Evolutionary conservation across 1,284 basidiomycete species (phyloP).

Genomic region (Leccinum brunneo-olivaceum): DNA sequence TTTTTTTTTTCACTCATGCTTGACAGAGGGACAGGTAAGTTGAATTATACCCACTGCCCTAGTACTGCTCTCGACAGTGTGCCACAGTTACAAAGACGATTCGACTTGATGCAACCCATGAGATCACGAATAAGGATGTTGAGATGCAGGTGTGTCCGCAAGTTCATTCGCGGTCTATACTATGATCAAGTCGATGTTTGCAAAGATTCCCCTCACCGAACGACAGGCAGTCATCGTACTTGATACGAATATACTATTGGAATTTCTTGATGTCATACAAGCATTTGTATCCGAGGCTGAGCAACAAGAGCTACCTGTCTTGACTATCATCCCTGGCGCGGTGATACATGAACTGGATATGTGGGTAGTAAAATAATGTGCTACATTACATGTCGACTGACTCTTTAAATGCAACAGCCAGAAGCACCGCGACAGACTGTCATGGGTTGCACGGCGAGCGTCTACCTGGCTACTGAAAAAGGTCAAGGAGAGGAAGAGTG

Average conservation of each 20-base stretch:
- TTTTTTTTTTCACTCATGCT: not conserved
- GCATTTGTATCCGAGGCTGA: slow-evolving; percentile 60
- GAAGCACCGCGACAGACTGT: slow-evolving; percentile 52
- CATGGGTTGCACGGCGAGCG: slow-evolving; percentile 64
- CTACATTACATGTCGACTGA: slow-evolving; percentile 4
- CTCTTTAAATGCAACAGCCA: slow-evolving; percentile 40
- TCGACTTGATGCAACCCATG: slow-evolving; percentile 35
- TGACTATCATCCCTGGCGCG: slow-evolving; percentile 61
- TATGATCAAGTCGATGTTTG: not conserved
- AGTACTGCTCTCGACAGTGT: not conserved
- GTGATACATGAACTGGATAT: slow-evolving; percentile 70
- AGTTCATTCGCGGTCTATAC: not conserved
- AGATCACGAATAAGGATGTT: slow-evolving; percentile 56
- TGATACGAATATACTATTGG: slow-evolving; percentile 69
- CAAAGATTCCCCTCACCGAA: slow-evolving; percentile 37
- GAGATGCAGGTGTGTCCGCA: slow-evolving; percentile 51
- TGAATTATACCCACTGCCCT: not conserved
- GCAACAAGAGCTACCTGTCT: slow-evolving; percentile 38
- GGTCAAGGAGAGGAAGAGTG: slow-evolving; percentile 48
- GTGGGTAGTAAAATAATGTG: slow-evolving; percentile 33
- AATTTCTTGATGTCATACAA: slow-evolving; percentile 55
- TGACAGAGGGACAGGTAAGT: slow-evolving; percentile 10
- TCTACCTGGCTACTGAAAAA: slow-evolving; percentile 65
- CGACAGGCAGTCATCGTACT: slow-evolving; percentile 47
- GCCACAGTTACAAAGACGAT: slow-evolving; percentile 7